These are phyloP conservation scores for Melampsora occidentalis DNA, from an alignment of 1,284 basidiomycete species.

Conservation along the genomic window DNA sequence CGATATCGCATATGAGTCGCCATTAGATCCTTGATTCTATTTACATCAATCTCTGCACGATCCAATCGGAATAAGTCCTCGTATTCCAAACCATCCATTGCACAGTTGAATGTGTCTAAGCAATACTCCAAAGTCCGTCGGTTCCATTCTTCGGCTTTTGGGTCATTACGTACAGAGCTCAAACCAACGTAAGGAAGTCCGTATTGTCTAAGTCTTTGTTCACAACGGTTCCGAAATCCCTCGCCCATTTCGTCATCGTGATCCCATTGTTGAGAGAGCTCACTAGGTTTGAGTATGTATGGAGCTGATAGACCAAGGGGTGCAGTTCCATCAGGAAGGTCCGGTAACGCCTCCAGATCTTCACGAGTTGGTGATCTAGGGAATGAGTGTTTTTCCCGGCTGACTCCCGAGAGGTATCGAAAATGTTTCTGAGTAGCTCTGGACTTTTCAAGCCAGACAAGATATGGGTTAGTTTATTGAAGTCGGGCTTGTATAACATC, in stretches of 20 bases:
- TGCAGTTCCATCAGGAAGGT: neutral
- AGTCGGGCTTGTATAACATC: neutral
- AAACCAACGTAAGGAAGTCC: slow-evolving; percentile 18
- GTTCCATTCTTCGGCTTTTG: slow-evolving; percentile 20
- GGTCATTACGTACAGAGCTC: neutral
- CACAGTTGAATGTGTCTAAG: slow-evolving; percentile 12
- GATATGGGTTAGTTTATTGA: neutral
- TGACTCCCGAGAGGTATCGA: neutral
- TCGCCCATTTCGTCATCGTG: neutral
- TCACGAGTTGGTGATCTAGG: slow-evolving; percentile 12
- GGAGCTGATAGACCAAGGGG: neutral
- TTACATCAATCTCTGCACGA: neutral
- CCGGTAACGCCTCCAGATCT: slow-evolving; percentile 12
- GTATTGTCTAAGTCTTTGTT: slow-evolving; percentile 5
- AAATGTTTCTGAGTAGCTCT: neutral
- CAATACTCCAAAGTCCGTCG: slow-evolving; percentile 5
- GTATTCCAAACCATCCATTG: neutral
- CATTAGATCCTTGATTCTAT: slow-evolving; percentile 4
- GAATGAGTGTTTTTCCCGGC: slow-evolving; percentile 7
- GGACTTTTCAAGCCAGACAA: neutral
- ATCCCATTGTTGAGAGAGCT: slow-evolving; percentile 1
- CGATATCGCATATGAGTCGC: neutral
- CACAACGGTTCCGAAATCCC: neutral
- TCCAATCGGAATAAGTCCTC: neutral
- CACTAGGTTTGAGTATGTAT: neutral